phyloP scores from a whole-genome alignment of 768 basidiomycete genomes.

The Lactarius sp. region DNA sequence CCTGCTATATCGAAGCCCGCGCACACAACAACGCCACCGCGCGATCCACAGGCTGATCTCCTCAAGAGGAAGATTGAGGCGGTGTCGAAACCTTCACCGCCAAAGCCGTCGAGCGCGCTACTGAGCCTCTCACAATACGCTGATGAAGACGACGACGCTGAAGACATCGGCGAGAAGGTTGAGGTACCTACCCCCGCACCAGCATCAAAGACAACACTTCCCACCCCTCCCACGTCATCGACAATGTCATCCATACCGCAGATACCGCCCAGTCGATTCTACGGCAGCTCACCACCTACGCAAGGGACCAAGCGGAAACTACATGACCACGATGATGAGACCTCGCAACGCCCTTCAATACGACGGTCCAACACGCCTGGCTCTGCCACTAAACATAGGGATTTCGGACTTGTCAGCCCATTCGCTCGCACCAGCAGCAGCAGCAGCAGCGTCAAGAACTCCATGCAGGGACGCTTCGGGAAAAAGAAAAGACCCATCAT shows the following conservation, averaged over 20 bases:
- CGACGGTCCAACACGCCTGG: slow-evolving; percentile 2
- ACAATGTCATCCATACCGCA: slow-evolving; percentile 10
- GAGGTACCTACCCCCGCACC: slow-evolving; percentile 7
- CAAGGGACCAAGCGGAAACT: slow-evolving; percentile 41
- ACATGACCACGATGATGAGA: slow-evolving; percentile 33
- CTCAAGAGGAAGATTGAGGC: slow-evolving; percentile 53
- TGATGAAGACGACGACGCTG: slow-evolving; percentile 38
- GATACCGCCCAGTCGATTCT: slow-evolving; percentile 18
- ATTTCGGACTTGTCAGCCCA: slow-evolving; percentile 30
- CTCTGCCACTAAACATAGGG: neutral
- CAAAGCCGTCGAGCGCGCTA: slow-evolving; percentile 34
- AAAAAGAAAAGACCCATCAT: slow-evolving; percentile 35
- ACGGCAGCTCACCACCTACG: slow-evolving; percentile 6
- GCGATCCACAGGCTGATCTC: slow-evolving; percentile 50
- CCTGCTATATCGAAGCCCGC: slow-evolving; percentile 32
- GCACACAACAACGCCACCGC: slow-evolving; percentile 6
- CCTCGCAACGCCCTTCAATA: slow-evolving; percentile 9
- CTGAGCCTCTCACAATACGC: slow-evolving; percentile 38
- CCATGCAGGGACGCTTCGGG: slow-evolving; percentile 32
- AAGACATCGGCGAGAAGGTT: slow-evolving; percentile 33
- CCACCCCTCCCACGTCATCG: neutral
- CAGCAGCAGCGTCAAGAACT: slow-evolving; percentile 36
- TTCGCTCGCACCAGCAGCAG: slow-evolving; percentile 34
- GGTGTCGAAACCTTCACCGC: slow-evolving; percentile 25
- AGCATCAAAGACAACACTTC: neutral